phyloP scores from a whole-genome alignment of 441 rosid species.

The Raphanus hybrid region DNA sequence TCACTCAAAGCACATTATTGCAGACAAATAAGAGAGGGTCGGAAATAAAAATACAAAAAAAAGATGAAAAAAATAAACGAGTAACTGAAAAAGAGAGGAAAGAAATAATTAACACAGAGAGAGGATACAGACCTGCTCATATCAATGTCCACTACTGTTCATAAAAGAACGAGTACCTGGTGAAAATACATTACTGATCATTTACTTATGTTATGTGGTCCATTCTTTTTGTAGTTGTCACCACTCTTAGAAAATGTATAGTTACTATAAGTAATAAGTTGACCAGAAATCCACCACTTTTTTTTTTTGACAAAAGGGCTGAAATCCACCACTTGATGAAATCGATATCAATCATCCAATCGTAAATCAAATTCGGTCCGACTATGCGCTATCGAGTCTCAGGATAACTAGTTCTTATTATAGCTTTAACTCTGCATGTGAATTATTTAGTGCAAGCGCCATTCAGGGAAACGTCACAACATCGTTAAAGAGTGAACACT shows the following conservation, averaged over 20 bases:
- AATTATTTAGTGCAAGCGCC: constrained; percentile 3
- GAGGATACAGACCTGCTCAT: constrained; percentile 27
- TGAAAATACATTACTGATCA: constrained; percentile 42
- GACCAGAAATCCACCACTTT: constrained; percentile 30
- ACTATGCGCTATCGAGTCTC: background rate
- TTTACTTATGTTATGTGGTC: constrained; percentile 45
- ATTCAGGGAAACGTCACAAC: background rate
- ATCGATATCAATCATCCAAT: too few species aligned
- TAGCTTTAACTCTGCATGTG: background rate
- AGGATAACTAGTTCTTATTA: background rate
- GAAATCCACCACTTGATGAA: constrained; percentile 9
- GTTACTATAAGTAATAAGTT: constrained; percentile 16
- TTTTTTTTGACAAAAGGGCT: too few species aligned
- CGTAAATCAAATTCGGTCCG: background rate
- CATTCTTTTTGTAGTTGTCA: constrained; percentile 25
- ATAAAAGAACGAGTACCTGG: constrained; percentile 42
- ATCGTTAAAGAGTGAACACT: background rate
- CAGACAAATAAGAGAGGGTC: constrained; percentile 42
- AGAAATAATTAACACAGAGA: constrained; percentile 23
- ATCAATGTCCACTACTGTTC: constrained; percentile 41
- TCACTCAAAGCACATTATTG: constrained; percentile 44
- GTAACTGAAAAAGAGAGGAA: background rate
- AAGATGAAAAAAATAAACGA: constrained; percentile 9
- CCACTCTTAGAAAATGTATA: constrained; percentile 11
- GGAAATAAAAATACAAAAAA: constrained; percentile 32